Base-by-base conservation (phyloP, 2,329 filamentous ascomycete species). In the Cladorrhinum sp. region DNA sequence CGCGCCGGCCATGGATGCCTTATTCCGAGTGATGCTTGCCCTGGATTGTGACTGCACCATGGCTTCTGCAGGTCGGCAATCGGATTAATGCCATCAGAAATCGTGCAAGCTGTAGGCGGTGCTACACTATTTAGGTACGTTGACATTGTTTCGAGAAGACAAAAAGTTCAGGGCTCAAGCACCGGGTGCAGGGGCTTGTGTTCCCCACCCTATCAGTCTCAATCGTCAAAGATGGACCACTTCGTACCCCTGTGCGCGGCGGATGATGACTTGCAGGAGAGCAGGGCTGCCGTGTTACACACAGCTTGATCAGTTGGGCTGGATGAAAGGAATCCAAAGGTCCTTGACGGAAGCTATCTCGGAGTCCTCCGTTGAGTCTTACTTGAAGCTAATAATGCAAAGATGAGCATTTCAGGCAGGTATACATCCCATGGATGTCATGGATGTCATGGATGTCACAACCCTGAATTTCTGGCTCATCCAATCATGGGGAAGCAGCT, bases 191-290 rank as follows among this genome's bases (percentile, higher is more conserved):
- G 23, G n/a, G 32, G 12, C 23, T 49, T 3, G 22, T 6, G n/a
- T 38, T 48, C 60, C 62, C 57, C 59, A 54, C 60, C 53, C 59
- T 58, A 58, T 60, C 56, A 56, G 27, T 12, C 50, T 60, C 56
- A 56, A 36, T 12, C 50, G 27, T 25, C 29, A 45, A n/a, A 13
- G 18, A 25, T 22, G 16, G 41, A 45, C 10, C 25, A 29, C 12
- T 41, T n/a, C 10, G 16, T 45, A 50, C 55, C 60, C 58, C 60
- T 62, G 60, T 53, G 52, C 60, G 53, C 27, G 2, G 20, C 25
- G 53, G 50, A 32, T 52, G 25, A 62, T 64, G 63, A 62, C 63
- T 65, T 62, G 63, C 63, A 65, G 58, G 22, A 55, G 41, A 62
- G 61, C 60, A 52, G 20, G 24, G 27, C 50, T 29, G 25, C 18